These are phyloP conservation scores for Lentinus polychrous DNA, from an alignment of 1,284 basidiomycete species.

Conservation along the genomic window DNA sequence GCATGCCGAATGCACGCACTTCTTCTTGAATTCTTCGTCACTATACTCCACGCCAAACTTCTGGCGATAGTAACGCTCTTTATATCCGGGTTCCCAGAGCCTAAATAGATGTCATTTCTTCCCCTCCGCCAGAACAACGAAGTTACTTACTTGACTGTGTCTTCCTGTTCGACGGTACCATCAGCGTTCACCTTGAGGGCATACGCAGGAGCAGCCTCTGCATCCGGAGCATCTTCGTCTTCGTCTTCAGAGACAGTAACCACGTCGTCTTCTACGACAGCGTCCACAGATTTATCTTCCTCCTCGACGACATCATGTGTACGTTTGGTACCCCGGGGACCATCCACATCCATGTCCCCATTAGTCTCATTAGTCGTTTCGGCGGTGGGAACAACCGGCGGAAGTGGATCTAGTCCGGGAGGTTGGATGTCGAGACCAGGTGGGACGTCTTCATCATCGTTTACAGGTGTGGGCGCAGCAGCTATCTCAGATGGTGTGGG, in stretches of 20 bases:
- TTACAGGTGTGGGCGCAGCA: conserved; percentile 7
- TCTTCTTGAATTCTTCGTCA: conserved; percentile 69
- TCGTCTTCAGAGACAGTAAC: conserved; percentile 26
- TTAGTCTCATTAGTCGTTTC: conserved; percentile 4
- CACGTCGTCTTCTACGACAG: conserved; percentile 27
- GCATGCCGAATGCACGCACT: conserved; percentile 39
- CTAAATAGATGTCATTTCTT: conserved; percentile 42
- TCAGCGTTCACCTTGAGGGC: conserved; percentile 77
- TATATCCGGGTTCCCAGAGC: conserved; percentile 93
- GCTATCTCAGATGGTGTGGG: conserved; percentile 12
- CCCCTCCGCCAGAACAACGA: conserved; percentile 4
- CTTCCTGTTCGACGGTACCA: conserved; percentile 87
- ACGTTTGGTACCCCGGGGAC: conserved; percentile 58
- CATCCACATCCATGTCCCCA: neutral
- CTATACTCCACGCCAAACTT: conserved; percentile 83
- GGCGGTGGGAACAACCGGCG: neutral
- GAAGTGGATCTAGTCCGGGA: conserved; percentile 4
- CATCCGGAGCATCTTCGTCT: conserved; percentile 36
- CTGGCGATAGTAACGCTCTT: conserved; percentile 89
- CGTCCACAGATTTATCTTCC: conserved; percentile 29
- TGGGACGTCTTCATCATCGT: conserved; percentile 18
- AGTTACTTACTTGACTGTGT: conserved; percentile 78
- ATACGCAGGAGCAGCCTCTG: conserved; percentile 26
- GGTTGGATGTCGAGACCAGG: conserved; percentile 22
- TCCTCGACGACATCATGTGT: conserved; percentile 48